These are phyloP conservation scores for Larix kaempferi DNA, from an alignment of 75 land plant genomes.

Conservation along the genomic window DNA sequence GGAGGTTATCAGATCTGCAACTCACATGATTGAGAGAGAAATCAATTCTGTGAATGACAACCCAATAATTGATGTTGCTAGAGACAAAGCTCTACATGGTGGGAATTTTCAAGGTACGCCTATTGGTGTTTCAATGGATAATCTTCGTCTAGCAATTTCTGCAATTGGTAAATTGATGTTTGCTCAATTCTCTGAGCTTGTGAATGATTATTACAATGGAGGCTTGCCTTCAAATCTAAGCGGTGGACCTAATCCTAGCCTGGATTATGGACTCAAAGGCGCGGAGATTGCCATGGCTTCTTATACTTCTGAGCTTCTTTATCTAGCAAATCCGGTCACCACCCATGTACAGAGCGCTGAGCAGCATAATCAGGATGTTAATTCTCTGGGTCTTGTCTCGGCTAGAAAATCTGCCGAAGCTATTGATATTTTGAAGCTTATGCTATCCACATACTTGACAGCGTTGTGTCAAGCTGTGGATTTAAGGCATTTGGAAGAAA, in stretches of 20 bases:
- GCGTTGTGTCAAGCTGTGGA: constrained; percentile 65
- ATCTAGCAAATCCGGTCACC: constrained; percentile 24
- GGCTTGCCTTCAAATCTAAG: constrained; percentile 64
- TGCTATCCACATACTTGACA: constrained; percentile 47
- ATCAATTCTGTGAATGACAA: constrained; percentile 49
- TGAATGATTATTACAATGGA: constrained; percentile 67
- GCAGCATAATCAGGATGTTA: constrained; percentile 66
- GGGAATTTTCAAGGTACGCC: constrained; percentile 57
- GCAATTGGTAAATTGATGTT: constrained; percentile 52
- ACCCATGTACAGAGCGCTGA: constrained; percentile 57
- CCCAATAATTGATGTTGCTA: constrained; percentile 36
- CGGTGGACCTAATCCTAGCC: constrained; percentile 46
- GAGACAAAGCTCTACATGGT: constrained; percentile 41
- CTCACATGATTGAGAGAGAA: constrained; percentile 29
- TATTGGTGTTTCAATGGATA: constrained; percentile 53
- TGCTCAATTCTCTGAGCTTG: constrained; percentile 63
- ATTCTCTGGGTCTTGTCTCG: constrained; percentile 56
- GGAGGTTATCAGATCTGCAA: constrained; percentile 35
- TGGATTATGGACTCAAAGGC: constrained; percentile 68
- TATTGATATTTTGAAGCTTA: constrained; percentile 53
- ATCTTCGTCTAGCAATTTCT: constrained; percentile 30
- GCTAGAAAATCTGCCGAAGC: constrained; percentile 59
- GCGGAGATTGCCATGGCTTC: constrained; percentile 64
- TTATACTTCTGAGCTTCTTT: constrained; percentile 61
- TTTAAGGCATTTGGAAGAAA: constrained; percentile 61